A percentile compares a stretch with the other conserved stretches of the same genome.
phyloP scores from a whole-genome alignment of 2,329 filamentous ascomycete species.

The Neonectria coccinea region DNA sequence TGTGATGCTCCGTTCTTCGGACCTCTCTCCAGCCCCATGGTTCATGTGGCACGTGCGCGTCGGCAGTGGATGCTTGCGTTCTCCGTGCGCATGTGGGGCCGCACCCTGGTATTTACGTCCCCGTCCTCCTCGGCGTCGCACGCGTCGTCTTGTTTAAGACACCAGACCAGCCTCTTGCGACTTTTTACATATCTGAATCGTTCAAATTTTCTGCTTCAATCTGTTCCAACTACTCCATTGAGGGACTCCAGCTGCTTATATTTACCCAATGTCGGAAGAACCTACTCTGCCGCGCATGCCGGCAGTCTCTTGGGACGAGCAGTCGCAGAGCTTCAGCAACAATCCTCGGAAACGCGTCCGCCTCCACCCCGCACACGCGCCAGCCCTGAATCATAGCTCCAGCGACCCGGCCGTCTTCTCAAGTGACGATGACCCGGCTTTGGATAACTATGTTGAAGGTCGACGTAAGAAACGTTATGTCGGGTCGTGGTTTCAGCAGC shows the following conservation, averaged over 20 bases:
- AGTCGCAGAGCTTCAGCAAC: slow-evolving; percentile 54
- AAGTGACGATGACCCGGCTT: slow-evolving; percentile 75
- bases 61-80: slow-evolving; percentile 31
- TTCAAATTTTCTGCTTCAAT: slow-evolving; percentile 1
- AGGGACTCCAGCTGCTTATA: not conserved
- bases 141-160: slow-evolving; percentile 26
- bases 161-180: slow-evolving; percentile 8
- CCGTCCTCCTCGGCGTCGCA: slow-evolving; percentile 37
- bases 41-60: slow-evolving; percentile 41
- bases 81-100: slow-evolving; percentile 39
- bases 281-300: slow-evolving; percentile 55
- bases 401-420: slow-evolving; percentile 80
- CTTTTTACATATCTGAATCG: slow-evolving; percentile 7
- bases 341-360: slow-evolving; percentile 56
- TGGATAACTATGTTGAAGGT: slow-evolving; percentile 72
- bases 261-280: slow-evolving; percentile 54
- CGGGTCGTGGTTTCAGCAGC: slow-evolving; percentile 76
- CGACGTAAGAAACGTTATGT: slow-evolving; percentile 71
- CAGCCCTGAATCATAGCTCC: slow-evolving; percentile 63
- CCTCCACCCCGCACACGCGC: slow-evolving; percentile 45
- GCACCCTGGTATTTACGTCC: slow-evolving; percentile 39
- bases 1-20: slow-evolving; percentile 19
- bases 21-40: slow-evolving; percentile 26
- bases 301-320: slow-evolving; percentile 53
- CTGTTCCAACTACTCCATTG: slow-evolving; percentile 7